Base-by-base conservation (phyloP, 768 basidiomycete species). In the Boletus vinaceobasis region DNA sequence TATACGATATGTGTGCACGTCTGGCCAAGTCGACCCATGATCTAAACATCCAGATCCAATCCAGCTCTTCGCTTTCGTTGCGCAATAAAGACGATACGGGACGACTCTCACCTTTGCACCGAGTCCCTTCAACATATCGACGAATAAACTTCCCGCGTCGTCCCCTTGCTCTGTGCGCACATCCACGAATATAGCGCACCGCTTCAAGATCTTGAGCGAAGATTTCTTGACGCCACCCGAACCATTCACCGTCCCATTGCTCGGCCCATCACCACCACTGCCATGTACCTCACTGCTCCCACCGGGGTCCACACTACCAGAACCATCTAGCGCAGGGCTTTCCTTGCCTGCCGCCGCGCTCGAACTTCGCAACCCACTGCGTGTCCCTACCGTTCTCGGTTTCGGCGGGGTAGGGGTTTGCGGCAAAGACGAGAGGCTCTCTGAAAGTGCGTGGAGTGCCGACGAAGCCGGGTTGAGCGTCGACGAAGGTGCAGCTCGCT, bases 151-250 rank as follows among this genome's bases (percentile, higher is more conserved):
- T 0, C 89, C 86, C 0, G 89, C 90, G 62, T 95, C 85, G 50
- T 91, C 90, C 0, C 88, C 91, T 54, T 86, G 84, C 33, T 79
- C 80, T 13, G 83, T 83, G 58, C 77, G 66, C 27, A 96, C 90
- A 65, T 95, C 93, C 45, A 95, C 92, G 62, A 90, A 94, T 9
- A 93, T 84, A 2, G 80, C 78, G 52, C 92, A 93, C 13, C 83
- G 81, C 52, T 85, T 83, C 55, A 95, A 73, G 35, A 88, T 77
- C 47, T 79, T 80, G 57, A 86, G 64, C 23, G 63, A 54, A 23
- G 64, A 57, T 38, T 66, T 67, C 62, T 59, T 65, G 71, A 71
- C 23, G 59, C 67, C 56, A 53, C 63, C 44, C 2, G 63, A 59
- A 17, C 39, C 55, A 23, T 65, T 62, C 45, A 66, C 71, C 33